Evolutionary conservation across 768 basidiomycete species (phyloP).

Genomic region (Boletus barrowsii): DNA sequence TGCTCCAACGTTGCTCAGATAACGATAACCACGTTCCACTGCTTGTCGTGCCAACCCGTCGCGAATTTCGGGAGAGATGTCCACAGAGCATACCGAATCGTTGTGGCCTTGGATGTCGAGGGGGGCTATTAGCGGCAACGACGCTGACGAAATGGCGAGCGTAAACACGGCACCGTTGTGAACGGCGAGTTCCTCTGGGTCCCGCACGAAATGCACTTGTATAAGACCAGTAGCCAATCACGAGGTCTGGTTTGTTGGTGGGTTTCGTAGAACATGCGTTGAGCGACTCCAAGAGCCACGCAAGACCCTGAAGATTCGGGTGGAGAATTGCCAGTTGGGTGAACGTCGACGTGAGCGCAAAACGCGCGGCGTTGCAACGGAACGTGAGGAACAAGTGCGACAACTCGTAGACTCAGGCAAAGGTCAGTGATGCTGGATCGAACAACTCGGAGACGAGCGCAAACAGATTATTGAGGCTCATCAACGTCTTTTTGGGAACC

Average conservation of each 20-base stretch:
- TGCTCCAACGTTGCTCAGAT: too few relatives aligned
- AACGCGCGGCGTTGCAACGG: slow-evolving; percentile 67
- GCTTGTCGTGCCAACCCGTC: too few relatives aligned
- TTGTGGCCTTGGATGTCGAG: too few relatives aligned
- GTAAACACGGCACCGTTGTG: slow-evolving; percentile 75
- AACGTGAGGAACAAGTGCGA: slow-evolving; percentile 76
- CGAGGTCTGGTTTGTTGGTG: slow-evolving; percentile 80
- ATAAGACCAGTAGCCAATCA: slow-evolving; percentile 80
- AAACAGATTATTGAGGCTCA: slow-evolving; percentile 64
- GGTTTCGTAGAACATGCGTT: slow-evolving; percentile 85
- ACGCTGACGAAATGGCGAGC: slow-evolving; percentile 76
- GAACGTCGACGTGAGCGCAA: slow-evolving; percentile 67
- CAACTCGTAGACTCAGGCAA: slow-evolving; percentile 56
- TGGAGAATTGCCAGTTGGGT: slow-evolving; percentile 38
- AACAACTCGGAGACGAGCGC: slow-evolving; percentile 62
- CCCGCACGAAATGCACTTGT: slow-evolving; percentile 88
- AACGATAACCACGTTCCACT: too few relatives aligned
- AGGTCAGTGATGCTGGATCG: slow-evolving; percentile 41
- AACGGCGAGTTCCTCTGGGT: slow-evolving; percentile 83
- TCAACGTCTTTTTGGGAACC: slow-evolving; percentile 79
- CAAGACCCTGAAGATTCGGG: slow-evolving; percentile 46
- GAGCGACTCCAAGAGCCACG: slow-evolving; percentile 58
- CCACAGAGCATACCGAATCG: too few relatives aligned
- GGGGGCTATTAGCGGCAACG: slow-evolving; percentile 31
- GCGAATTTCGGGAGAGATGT: too few relatives aligned